Evolutionary conservation across 176 grass and related monocot genomes (phyloP).

Genomic region (Oryza brachyantha): DNA sequence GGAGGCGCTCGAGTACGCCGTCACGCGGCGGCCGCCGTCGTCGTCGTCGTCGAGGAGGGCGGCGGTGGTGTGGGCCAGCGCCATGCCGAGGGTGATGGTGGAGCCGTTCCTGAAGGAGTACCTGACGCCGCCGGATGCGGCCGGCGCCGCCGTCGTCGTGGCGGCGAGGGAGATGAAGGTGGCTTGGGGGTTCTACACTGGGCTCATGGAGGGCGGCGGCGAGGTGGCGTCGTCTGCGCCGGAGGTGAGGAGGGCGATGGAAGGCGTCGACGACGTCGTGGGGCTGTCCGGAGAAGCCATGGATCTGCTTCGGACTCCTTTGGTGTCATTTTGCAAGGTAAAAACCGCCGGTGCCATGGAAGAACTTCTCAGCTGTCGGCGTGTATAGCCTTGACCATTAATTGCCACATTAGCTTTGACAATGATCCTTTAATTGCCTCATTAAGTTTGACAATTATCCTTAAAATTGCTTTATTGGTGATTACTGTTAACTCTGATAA

Average conservation of each 20-base stretch:
- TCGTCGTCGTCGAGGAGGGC: too few species aligned
- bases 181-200: slow-evolving; percentile 58
- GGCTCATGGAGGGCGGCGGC: slow-evolving; percentile 40
- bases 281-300: slow-evolving; percentile 24
- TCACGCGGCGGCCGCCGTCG: not conserved
- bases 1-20: slow-evolving; percentile 20
- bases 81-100: slow-evolving; percentile 49
- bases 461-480: too few species aligned
- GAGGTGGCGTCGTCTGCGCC: not conserved
- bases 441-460: too few species aligned
- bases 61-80: slow-evolving; percentile 39
- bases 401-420: too few species aligned
- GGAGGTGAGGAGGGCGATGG: slow-evolving; percentile 16
- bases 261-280: slow-evolving; percentile 13
- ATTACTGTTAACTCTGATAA: too few species aligned
- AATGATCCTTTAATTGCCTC: too few species aligned
- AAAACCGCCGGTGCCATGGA: not conserved
- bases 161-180: slow-evolving; percentile 44
- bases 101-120: slow-evolving; percentile 51
- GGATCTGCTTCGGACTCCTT: slow-evolving; percentile 1
- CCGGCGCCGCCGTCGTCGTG: not conserved
- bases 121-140: not conserved
- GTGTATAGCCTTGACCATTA: too few species aligned
- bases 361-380: too few species aligned
- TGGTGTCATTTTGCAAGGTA: slow-evolving; percentile 61